phyloP scores from a whole-genome alignment of 2,329 filamentous ascomycete species.

The Cryphonectria carpinicola region DNA sequence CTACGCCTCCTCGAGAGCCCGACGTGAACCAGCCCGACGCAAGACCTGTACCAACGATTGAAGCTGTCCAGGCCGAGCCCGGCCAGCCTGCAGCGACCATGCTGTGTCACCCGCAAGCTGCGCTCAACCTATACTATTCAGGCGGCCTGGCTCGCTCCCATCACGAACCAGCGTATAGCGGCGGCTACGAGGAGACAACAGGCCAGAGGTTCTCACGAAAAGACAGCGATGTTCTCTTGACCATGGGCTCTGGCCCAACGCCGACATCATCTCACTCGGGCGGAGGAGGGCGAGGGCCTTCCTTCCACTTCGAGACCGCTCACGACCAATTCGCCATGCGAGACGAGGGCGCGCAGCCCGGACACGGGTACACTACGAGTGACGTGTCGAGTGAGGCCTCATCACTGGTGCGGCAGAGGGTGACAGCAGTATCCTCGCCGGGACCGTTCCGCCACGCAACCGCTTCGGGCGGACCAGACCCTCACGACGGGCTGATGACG shows the following conservation, averaged over 20 bases:
- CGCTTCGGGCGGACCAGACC: conserved; percentile 41
- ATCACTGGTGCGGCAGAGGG: conserved; percentile 41
- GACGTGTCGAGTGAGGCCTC: conserved; percentile 46
- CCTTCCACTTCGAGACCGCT: conserved; percentile 28
- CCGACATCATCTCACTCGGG: conserved; percentile 33
- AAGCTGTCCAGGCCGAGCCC: not conserved
- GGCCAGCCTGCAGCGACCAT: conserved; percentile 9
- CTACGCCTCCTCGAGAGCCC: conserved; percentile 36
- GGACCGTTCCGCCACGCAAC: conserved; percentile 30
- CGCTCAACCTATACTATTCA: conserved; percentile 22
- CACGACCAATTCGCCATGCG: conserved; percentile 31
- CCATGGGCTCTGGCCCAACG: conserved; percentile 28
- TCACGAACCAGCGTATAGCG: conserved; percentile 20
- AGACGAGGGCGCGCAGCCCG: conserved; percentile 33
- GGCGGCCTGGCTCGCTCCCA: conserved; percentile 10
- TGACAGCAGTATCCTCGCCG: conserved; percentile 37
- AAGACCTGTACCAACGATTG: conserved; percentile 7
- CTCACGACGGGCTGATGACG: conserved; percentile 42
- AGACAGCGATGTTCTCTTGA: conserved; percentile 20
- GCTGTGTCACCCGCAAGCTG: conserved; percentile 7
- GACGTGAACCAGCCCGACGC: conserved; percentile 34
- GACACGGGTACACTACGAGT: conserved; percentile 39
- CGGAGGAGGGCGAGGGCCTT: conserved; percentile 20
- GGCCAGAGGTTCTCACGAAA: conserved; percentile 21
- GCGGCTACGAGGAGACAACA: conserved; percentile 25